phyloP scores from a whole-genome alignment of 1,284 basidiomycete genomes.

The Cryptococcus sp. region DNA sequence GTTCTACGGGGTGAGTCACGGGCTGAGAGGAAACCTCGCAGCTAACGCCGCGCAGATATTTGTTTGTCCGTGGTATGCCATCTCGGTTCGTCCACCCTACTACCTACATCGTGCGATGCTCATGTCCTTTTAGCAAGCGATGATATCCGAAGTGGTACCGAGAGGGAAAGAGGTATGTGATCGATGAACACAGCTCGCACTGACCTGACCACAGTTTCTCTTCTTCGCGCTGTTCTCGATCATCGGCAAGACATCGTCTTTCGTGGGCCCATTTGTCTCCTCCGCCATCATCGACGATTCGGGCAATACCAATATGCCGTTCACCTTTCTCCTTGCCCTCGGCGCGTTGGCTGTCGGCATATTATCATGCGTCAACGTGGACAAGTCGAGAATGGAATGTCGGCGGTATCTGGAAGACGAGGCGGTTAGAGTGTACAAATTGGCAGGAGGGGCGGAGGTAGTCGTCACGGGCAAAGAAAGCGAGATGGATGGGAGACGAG shows the following conservation, averaged over 20 bases:
- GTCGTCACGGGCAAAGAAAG: constrained; percentile 5
- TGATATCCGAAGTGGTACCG: constrained; percentile 81
- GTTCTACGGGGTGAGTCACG: constrained; percentile 62
- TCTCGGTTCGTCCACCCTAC: constrained; percentile 42
- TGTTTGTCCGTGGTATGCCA: constrained; percentile 85
- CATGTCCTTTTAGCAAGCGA: constrained; percentile 65
- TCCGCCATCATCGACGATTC: constrained; percentile 53
- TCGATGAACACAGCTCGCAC: constrained; percentile 2
- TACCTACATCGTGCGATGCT: no score
- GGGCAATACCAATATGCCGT: constrained; percentile 76
- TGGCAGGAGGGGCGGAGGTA: constrained; percentile 14
- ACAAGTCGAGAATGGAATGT: constrained; percentile 55
- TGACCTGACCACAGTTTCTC: constrained; percentile 63
- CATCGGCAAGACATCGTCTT: constrained; percentile 64
- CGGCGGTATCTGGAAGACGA: constrained; percentile 47
- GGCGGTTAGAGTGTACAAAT: constrained; percentile 36
- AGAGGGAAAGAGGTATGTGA: constrained; percentile 47
- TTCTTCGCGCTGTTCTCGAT: constrained; percentile 45
- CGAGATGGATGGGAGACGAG: constrained; percentile 10
- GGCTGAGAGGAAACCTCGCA: background rate
- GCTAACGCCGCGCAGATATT: constrained; percentile 55
- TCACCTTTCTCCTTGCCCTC: constrained; percentile 77
- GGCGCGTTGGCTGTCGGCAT: constrained; percentile 67
- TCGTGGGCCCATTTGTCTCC: constrained; percentile 76
- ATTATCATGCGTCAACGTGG: constrained; percentile 71